Percentiles rank a stretch among this genome's conserved stretches.
Conservation (phyloP, 345 rosid genomes). For the Salix purpurea region DNA sequence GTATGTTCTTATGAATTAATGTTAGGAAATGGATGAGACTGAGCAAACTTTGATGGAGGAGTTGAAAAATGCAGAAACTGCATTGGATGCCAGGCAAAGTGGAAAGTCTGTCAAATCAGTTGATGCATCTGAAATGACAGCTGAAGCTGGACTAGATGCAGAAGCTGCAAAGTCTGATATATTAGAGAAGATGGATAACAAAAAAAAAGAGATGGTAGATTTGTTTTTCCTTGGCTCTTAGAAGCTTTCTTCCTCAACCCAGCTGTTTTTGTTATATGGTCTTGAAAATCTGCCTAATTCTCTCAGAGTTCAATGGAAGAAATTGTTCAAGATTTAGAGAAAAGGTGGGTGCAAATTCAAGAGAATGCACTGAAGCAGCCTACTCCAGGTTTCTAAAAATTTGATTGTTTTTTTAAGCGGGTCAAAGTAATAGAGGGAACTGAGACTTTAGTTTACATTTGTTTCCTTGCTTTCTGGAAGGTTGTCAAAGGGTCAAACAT, state of each 20-base stretch:
- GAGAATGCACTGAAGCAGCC: conserved; percentile 67
- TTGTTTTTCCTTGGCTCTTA: conserved; percentile 10
- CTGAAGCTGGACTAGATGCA: conserved; percentile 35
- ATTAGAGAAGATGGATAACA: conserved; percentile 60
- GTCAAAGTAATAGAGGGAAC: not conserved
- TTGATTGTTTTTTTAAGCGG: not conserved
- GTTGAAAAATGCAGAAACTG: conserved; percentile 44
- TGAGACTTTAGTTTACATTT: not conserved
- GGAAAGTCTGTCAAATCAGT: conserved; percentile 29
- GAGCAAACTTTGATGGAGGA: conserved; percentile 49
- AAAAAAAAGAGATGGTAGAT: conserved; percentile 67
- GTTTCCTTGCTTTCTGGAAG: not conserved
- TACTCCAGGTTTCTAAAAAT: conserved; percentile 57
- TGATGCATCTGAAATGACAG: conserved; percentile 21
- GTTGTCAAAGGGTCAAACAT: not conserved
- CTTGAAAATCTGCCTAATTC: conserved; percentile 22
- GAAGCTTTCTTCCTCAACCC: not conserved
- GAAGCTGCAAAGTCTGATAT: conserved; percentile 44
- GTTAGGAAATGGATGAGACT: conserved; percentile 64
- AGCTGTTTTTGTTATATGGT: not conserved
- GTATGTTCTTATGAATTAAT: conserved; percentile 2
- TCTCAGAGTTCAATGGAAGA: conserved; percentile 69
- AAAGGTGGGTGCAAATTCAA: conserved; percentile 64
- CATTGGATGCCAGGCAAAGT: conserved; percentile 26
- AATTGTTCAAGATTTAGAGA: conserved; percentile 64